These are phyloP conservation scores for Pseudogymnoascus sp. DNA, from an alignment of 2,329 filamentous ascomycete species.

Conservation along the genomic window DNA sequence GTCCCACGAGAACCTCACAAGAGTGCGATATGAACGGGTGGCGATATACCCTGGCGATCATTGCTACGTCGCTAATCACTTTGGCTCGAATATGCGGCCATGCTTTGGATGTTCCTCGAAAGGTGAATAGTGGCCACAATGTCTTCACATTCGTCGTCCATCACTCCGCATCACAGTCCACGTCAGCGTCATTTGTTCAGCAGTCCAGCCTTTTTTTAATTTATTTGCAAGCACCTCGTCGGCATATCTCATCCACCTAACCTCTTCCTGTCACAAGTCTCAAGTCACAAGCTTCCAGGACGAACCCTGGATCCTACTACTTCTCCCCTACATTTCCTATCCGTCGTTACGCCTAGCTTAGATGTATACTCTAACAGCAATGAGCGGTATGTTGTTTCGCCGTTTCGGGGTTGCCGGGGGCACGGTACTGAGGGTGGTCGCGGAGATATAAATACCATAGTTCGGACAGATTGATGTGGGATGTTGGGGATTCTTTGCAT, in stretches of 20 bases:
- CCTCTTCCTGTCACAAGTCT: background rate
- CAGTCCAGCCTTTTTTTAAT: background rate
- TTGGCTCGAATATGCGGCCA: background rate
- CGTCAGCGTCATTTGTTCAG: background rate
- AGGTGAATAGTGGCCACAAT: background rate
- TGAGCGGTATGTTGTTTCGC: constrained; percentile 1
- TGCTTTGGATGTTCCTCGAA: background rate
- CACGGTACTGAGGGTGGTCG: background rate
- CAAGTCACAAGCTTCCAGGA: background rate
- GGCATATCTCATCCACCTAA: background rate
- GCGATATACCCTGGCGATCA: background rate
- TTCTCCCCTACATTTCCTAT: constrained; percentile 1
- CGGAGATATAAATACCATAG: background rate
- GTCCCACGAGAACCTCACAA: background rate
- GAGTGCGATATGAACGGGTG: background rate
- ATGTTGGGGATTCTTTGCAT: background rate
- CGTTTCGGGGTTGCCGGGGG: background rate
- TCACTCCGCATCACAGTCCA: background rate
- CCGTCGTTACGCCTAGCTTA: constrained; percentile 5
- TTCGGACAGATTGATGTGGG: background rate
- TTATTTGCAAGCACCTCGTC: constrained; percentile 7
- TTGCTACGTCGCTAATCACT: background rate
- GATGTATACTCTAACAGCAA: constrained; percentile 6
- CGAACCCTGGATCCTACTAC: constrained; percentile 7
- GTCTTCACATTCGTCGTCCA: background rate